Percentiles rank a stretch among this genome's conserved stretches.
These are phyloP conservation scores for Acer negundo DNA, from an alignment of 345 rosid genomes.

Conservation along the genomic window DNA sequence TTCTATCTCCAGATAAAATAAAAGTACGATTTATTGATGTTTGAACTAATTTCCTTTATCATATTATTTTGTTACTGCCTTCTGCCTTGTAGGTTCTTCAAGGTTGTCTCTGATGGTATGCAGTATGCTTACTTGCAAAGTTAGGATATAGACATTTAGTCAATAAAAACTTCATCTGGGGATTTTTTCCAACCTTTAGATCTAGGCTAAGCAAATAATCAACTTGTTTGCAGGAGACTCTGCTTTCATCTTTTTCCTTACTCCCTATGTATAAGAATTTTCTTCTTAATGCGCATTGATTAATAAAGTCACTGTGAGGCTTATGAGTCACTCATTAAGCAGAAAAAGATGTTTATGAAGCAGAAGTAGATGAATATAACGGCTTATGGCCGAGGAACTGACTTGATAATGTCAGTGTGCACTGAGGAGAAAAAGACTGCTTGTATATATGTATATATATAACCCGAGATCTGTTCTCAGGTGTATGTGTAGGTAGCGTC, in stretches of 20 bases:
- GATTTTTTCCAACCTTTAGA: not conserved
- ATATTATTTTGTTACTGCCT: not conserved
- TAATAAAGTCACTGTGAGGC: too few relatives aligned
- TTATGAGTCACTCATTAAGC: too few relatives aligned
- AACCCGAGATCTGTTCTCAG: not conserved
- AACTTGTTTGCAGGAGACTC: not conserved
- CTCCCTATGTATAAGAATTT: not conserved
- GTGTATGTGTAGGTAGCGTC: not conserved
- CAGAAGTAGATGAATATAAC: too few relatives aligned
- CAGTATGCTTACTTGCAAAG: not conserved
- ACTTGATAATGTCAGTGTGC: too few relatives aligned
- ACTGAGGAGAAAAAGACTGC: too few relatives aligned
- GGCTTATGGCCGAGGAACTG: too few relatives aligned
- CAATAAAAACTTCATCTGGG: not conserved
- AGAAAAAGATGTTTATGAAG: too few relatives aligned
- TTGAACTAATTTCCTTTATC: not conserved
- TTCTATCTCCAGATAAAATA: not conserved
- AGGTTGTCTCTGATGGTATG: not conserved
- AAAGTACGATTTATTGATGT: slow-evolving; percentile 1
- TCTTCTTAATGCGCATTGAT: too few relatives aligned
- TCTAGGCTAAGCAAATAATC: not conserved
- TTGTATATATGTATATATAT: too few relatives aligned
- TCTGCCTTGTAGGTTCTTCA: not conserved
- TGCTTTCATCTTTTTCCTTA: not conserved
- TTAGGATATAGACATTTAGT: not conserved